Base-by-base conservation (phyloP, 352 stramenopile species). In the Globisporangium rhizosaccharum region DNA sequence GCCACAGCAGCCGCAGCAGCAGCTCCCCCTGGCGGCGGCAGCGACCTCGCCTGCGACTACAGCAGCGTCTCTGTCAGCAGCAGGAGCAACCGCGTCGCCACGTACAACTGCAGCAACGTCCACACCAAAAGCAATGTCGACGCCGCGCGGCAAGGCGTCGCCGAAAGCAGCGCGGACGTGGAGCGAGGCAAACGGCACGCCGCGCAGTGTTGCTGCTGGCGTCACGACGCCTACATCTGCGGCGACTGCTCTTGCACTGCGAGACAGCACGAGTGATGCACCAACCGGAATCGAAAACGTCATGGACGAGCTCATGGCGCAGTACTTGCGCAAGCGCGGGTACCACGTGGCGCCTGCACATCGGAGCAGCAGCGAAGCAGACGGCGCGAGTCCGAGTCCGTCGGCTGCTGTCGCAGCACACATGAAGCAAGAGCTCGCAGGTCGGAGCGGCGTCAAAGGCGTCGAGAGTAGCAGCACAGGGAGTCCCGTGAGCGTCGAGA, bases 291-390 rank as follows among this genome's bases (percentile, higher is more conserved):
- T 65, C 41, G 64, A 61, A 36, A 57, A 57, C 51, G 63, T 82
- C 56, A 86, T 88, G 76, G 81, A 90, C 61, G 67, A 87, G 57
- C 67, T 90, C 23, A 59, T 90, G 75, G 66, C 84, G 48, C 73
- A 88, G 68, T 90, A 88, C 66, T 65, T 90, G 51, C 71, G 76
- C 51, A 65, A 68, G 14, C 57, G 73, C 47, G 81, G 81, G 1
- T 88, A 90, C 59, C 63, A 82, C 30, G 61, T 90, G 30, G 59
- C 61, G 56, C 25, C 55, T 15, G 26, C 47, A 46, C 41, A 46
- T 15, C 41, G 17, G 56, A 55, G 5, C 15, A 26, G 9, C 20
- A 37, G 18, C 6, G n/a, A 39, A 17, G 8, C 50, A 10, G 33
- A 10, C 1, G 11, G 33, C 33, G 33, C 33, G 33, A 39, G 33